Percentiles rank a stretch among this genome's conserved stretches.
phyloP scores from a whole-genome alignment of 2,329 filamentous ascomycete species.

The Blumeria graminis region DNA sequence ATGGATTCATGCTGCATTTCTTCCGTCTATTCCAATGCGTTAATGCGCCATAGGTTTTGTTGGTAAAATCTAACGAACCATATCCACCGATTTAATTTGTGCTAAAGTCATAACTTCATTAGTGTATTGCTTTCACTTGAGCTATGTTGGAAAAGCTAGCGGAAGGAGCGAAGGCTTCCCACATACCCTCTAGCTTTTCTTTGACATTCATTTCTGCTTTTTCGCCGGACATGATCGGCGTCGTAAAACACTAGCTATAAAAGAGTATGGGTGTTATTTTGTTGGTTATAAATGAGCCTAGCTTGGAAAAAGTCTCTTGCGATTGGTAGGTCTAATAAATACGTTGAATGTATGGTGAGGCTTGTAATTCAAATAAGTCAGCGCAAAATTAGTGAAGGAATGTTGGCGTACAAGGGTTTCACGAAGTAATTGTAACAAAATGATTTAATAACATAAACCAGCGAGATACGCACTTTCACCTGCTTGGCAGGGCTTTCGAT shows the following conservation, averaged over 20 bases:
- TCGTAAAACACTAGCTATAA: neutral
- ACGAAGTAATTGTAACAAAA: no score
- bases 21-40: slow-evolving; percentile 41
- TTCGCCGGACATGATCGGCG: slow-evolving; percentile 9
- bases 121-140: slow-evolving; percentile 3
- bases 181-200: slow-evolving; percentile 15
- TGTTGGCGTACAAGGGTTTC: no score
- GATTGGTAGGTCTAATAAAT: no score
- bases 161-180: slow-evolving; percentile 2
- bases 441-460: no score
- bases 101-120: slow-evolving; percentile 26
- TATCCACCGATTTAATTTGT: slow-evolving; percentile 50
- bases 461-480: no score
- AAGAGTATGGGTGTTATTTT: neutral
- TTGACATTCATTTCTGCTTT: slow-evolving; percentile 7
- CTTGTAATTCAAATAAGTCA: no score
- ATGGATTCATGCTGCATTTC: slow-evolving; percentile 94
- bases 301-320: slow-evolving; percentile 6
- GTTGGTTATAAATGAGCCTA: neutral
- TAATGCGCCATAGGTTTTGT: neutral
- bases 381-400: no score
- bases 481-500: no score
- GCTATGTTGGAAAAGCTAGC: neutral
- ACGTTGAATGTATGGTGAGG: no score
- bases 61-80: slow-evolving; percentile 14